Conservation (phyloP, 148 eudicot species). For the Cornus kousa region DNA sequence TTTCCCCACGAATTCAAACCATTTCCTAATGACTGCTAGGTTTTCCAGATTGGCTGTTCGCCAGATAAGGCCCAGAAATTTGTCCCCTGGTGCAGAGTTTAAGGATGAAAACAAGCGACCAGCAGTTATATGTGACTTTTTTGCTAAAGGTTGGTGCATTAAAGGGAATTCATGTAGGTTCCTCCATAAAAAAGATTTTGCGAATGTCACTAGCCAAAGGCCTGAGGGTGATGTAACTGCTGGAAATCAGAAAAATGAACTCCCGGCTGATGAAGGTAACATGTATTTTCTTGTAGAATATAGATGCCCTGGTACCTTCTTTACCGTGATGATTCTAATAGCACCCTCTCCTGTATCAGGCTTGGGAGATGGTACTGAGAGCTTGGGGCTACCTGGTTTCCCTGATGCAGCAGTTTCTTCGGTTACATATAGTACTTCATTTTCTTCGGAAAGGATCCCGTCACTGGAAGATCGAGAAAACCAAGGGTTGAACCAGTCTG, state of each 20-base stretch:
- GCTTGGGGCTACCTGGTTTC: slow-evolving; percentile 24
- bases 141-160: slow-evolving; percentile 93
- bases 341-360: slow-evolving; percentile 50
- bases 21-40: slow-evolving; percentile 29
- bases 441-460: slow-evolving; percentile 25
- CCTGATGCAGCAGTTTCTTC: slow-evolving; percentile 21
- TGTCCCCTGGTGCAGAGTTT: slow-evolving; percentile 40
- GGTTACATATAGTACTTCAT: slow-evolving; percentile 15
- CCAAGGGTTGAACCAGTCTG: slow-evolving; percentile 11
- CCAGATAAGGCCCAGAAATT: slow-evolving; percentile 54
- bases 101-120: slow-evolving; percentile 55
- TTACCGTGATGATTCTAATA: slow-evolving; percentile 26
- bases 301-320: slow-evolving; percentile 18
- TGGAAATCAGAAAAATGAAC: slow-evolving; percentile 25
- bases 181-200: slow-evolving; percentile 58
- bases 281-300: slow-evolving; percentile 16
- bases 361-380: slow-evolving; percentile 27
- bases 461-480: slow-evolving; percentile 25
- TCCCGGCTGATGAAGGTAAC: slow-evolving; percentile 45
- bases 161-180: slow-evolving; percentile 86
- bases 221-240: slow-evolving; percentile 35
- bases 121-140: slow-evolving; percentile 64
- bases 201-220: slow-evolving; percentile 25
- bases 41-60: slow-evolving; percentile 59
- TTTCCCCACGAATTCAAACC: slow-evolving; percentile 19